Evolutionary conservation across 2,329 filamentous ascomycete genomes (phyloP).

Genomic region (Talaromyces sp.): DNA sequence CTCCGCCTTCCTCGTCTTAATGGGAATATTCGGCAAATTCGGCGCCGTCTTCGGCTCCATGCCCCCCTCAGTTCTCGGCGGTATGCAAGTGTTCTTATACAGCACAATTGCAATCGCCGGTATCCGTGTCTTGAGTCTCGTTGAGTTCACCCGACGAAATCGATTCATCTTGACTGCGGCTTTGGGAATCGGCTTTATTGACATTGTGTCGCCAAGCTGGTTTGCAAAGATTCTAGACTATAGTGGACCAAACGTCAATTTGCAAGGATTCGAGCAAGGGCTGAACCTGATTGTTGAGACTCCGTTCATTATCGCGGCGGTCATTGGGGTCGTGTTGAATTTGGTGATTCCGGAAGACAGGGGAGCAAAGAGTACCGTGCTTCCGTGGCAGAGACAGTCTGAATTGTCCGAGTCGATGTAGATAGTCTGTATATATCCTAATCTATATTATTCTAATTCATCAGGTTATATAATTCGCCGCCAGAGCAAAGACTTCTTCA

Average conservation of each 20-base stretch:
- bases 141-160: constrained; percentile 73
- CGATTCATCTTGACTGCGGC: constrained; percentile 77
- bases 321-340: constrained; percentile 30
- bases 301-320: constrained; percentile 30
- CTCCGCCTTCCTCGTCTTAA: constrained; percentile 72
- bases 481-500: constrained; percentile 12
- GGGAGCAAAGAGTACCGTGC: neutral
- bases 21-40: constrained; percentile 81
- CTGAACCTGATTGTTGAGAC: constrained; percentile 30
- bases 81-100: constrained; percentile 80
- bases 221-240: constrained; percentile 72
- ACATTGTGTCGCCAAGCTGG: constrained; percentile 64
- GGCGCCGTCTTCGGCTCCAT: constrained; percentile 76
- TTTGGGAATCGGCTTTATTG: constrained; percentile 69
- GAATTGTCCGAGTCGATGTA: neutral
- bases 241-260: constrained; percentile 60
- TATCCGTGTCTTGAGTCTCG: constrained; percentile 68
- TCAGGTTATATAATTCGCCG: constrained; percentile 13
- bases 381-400: constrained; percentile 4
- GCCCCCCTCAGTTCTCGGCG: constrained; percentile 62
- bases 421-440: neutral
- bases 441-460: too few relatives aligned
- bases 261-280: constrained; percentile 59
- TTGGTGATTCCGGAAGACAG: constrained; percentile 18
- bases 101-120: constrained; percentile 72